phyloP scores from a whole-genome alignment of 1,284 basidiomycete species.

The Bjerkandera adusta region DNA sequence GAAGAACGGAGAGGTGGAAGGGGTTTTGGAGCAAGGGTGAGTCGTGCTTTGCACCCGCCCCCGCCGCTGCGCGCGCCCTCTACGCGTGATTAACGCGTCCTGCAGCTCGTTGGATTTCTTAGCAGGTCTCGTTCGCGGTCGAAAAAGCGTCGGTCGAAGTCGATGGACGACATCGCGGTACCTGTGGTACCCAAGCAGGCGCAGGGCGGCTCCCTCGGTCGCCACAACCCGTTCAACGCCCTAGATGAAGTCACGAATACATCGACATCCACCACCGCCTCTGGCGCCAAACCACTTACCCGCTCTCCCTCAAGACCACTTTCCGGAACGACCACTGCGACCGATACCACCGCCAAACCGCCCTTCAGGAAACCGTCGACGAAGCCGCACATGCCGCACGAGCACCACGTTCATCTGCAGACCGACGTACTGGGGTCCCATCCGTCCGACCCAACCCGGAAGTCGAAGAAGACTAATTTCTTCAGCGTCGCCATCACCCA shows the following conservation, averaged over 20 bases:
- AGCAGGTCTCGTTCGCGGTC: slow-evolving; percentile 32
- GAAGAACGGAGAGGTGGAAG: slow-evolving; percentile 26
- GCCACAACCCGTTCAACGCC: slow-evolving; percentile 22
- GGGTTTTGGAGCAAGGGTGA: slow-evolving; percentile 28
- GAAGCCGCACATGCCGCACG: slow-evolving; percentile 16
- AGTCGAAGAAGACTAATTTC: slow-evolving; percentile 28
- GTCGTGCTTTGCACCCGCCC: slow-evolving; percentile 13
- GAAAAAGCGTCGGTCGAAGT: slow-evolving; percentile 31
- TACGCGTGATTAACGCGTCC: slow-evolving; percentile 14
- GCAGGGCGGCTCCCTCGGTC: slow-evolving; percentile 23
- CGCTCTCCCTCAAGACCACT: slow-evolving; percentile 59
- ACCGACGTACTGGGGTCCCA: slow-evolving; percentile 21
- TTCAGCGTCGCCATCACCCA: slow-evolving; percentile 29
- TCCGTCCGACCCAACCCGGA: slow-evolving; percentile 21
- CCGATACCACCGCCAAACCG: slow-evolving; percentile 56
- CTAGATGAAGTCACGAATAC: slow-evolving; percentile 24
- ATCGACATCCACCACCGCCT: slow-evolving; percentile 18
- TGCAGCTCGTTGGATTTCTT: slow-evolving; percentile 34
- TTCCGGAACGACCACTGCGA: slow-evolving; percentile 59
- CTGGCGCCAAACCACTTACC: slow-evolving; percentile 43
- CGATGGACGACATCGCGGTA: slow-evolving; percentile 25
- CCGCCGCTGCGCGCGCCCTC: neutral
- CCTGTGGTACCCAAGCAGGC: slow-evolving; percentile 22
- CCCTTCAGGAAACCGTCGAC: slow-evolving; percentile 17
- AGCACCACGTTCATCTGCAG: slow-evolving; percentile 19